Conservation (phyloP, 2,329 filamentous ascomycete genomes). For the Metarhizium album region DNA sequence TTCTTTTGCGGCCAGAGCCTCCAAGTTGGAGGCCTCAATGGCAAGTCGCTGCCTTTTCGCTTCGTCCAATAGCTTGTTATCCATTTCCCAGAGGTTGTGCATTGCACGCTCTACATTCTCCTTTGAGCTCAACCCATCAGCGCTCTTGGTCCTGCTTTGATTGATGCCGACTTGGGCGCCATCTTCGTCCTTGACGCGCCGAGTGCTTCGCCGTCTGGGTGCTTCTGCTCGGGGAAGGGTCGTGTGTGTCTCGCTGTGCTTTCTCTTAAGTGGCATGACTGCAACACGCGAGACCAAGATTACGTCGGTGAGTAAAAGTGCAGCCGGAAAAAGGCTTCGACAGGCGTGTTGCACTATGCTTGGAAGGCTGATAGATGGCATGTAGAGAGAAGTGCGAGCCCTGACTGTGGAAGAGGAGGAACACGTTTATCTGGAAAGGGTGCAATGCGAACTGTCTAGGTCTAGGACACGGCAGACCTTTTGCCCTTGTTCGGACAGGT, state of each 20-base stretch:
- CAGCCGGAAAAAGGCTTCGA: neutral
- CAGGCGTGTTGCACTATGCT: neutral
- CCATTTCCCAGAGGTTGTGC: conserved; percentile 38
- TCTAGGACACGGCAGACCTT: neutral
- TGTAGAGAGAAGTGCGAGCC: neutral
- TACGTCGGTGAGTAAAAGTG: neutral
- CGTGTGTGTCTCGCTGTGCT: conserved; percentile 17
- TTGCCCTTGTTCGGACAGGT: neutral
- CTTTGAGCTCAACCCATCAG: conserved; percentile 1
- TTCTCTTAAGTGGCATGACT: conserved; percentile 29
- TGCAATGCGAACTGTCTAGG: neutral
- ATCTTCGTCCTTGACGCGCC: conserved; percentile 5
- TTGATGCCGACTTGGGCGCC: neutral
- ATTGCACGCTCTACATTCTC: conserved; percentile 29
- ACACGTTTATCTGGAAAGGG: neutral
- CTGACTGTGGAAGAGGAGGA: neutral
- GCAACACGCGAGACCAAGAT: neutral
- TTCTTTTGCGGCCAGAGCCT: neutral
- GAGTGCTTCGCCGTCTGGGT: conserved; percentile 17
- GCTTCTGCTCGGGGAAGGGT: conserved; percentile 10
- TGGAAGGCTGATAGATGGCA: neutral
- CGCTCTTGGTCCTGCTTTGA: neutral
- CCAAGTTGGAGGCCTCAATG: conserved; percentile 30
- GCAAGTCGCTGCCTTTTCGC: conserved; percentile 36
- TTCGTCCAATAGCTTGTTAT: conserved; percentile 30